Evolutionary conservation across 169 alveolate species (phyloP).

Genomic region (Plasmodium yoelii): DNA sequence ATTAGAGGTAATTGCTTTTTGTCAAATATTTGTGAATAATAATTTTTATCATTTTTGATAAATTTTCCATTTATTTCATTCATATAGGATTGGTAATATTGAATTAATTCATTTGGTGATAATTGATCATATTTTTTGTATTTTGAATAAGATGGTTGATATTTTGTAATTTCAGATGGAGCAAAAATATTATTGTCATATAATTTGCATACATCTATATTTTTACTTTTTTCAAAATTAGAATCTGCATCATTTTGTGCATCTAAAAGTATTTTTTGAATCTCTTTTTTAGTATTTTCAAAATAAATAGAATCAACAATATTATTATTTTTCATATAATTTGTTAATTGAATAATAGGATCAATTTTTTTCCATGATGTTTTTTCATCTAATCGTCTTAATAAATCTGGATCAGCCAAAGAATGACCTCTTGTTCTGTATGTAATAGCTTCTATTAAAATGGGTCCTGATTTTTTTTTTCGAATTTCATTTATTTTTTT

Average conservation of each 20-base stretch:
- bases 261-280: slow-evolving; percentile 13
- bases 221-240: slow-evolving; percentile 16
- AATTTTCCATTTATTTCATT: slow-evolving; percentile 23
- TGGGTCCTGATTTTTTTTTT: slow-evolving; percentile 81
- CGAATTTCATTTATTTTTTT: slow-evolving; percentile 80
- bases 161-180: slow-evolving; percentile 15
- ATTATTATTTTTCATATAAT: slow-evolving; percentile 79
- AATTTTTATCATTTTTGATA: slow-evolving; percentile 19
- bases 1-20: slow-evolving; percentile 40
- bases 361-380: slow-evolving; percentile 82
- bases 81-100: slow-evolving; percentile 34
- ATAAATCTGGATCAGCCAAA: slow-evolving; percentile 85
- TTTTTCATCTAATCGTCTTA: slow-evolving; percentile 79
- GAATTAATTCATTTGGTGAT: not conserved
- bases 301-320: slow-evolving; percentile 74
- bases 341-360: slow-evolving; percentile 78
- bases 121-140: slow-evolving; percentile 2
- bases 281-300: slow-evolving; percentile 75
- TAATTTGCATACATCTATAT: not conserved
- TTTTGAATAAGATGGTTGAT: not conserved
- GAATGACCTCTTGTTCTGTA: slow-evolving; percentile 85
- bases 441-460: slow-evolving; percentile 84
- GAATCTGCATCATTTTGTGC: slow-evolving; percentile 30
- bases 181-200: slow-evolving; percentile 14
- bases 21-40: slow-evolving; percentile 13